Conservation (phyloP, 768 basidiomycete species). For the Epithele typhae region DNA sequence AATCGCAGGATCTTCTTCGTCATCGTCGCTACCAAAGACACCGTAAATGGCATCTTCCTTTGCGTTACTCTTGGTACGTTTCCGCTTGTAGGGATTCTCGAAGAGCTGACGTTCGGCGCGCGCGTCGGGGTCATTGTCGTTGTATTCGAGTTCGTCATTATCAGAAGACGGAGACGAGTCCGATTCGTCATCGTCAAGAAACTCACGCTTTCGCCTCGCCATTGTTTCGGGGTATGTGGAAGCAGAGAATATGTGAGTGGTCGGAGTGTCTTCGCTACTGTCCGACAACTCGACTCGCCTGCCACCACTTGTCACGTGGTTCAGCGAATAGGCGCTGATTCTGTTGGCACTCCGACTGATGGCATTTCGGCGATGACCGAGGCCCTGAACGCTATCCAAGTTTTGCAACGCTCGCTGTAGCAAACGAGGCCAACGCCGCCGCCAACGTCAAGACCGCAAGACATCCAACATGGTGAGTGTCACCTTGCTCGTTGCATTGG, state of each 20-base stretch:
- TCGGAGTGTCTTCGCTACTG: not conserved
- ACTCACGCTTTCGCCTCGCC: constrained; percentile 72
- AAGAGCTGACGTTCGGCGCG: constrained; percentile 75
- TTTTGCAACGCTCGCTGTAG: constrained; percentile 15
- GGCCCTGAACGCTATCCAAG: constrained; percentile 16
- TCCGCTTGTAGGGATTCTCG: constrained; percentile 70
- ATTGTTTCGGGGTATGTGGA: constrained; percentile 43
- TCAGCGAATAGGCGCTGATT: too few species aligned
- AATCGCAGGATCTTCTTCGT: constrained; percentile 44
- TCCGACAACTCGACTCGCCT: too few species aligned
- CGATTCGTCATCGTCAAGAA: constrained; percentile 69
- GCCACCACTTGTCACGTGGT: constrained; percentile 2
- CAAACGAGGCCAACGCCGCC: constrained; percentile 27
- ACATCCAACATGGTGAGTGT: constrained; percentile 34
- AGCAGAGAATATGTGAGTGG: not conserved
- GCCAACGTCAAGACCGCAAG: constrained; percentile 31
- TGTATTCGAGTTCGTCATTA: constrained; percentile 37
- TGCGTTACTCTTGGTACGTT: constrained; percentile 57
- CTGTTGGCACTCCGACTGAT: constrained; percentile 12
- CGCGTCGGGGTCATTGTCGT: constrained; percentile 53
- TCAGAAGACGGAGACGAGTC: constrained; percentile 61
- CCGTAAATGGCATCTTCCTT: constrained; percentile 79
- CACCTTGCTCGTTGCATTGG: constrained; percentile 11
- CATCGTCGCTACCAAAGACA: constrained; percentile 68
- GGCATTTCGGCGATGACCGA: constrained; percentile 8